Conservation (phyloP, 2,329 filamentous ascomycete species). For the Pseudopyricularia javanii region DNA sequence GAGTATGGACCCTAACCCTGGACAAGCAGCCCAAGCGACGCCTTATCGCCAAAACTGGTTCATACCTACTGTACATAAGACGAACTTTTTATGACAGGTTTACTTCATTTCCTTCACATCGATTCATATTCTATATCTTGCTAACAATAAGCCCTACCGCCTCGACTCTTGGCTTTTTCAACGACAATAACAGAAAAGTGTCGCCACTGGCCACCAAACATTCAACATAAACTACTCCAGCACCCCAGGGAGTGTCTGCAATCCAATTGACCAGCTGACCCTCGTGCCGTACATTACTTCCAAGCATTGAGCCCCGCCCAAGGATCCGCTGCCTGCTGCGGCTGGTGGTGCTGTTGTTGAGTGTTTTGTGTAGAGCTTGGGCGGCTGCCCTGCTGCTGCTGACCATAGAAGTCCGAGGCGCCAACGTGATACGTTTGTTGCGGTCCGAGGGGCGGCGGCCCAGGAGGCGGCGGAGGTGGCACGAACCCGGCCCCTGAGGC, state of each 20-base stretch:
- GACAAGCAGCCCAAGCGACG: no score
- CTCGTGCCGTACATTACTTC: slow-evolving; percentile 21
- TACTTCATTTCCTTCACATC: neutral
- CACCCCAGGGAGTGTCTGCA: no score
- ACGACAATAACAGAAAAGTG: neutral
- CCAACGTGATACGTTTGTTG: slow-evolving; percentile 49
- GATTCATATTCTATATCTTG: neutral
- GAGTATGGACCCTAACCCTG: no score
- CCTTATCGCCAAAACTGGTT: no score
- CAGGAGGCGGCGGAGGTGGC: slow-evolving; percentile 50
- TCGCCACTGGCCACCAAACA: no score
- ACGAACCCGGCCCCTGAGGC: slow-evolving; percentile 43
- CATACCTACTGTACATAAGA: no score
- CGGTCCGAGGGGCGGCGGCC: slow-evolving; percentile 47
- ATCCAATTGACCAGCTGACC: neutral
- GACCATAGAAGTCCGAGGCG: slow-evolving; percentile 16
- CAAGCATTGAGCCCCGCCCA: slow-evolving; percentile 41
- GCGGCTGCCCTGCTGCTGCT: slow-evolving; percentile 15
- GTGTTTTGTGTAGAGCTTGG: slow-evolving; percentile 18
- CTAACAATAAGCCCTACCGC: neutral
- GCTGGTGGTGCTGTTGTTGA: slow-evolving; percentile 20
- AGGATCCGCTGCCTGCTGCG: slow-evolving; percentile 26
- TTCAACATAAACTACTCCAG: neutral
- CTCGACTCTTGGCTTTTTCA: neutral
- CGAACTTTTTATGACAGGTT: no score